Conservation (phyloP, 768 basidiomycete species). For the Lactarius vividus region DNA sequence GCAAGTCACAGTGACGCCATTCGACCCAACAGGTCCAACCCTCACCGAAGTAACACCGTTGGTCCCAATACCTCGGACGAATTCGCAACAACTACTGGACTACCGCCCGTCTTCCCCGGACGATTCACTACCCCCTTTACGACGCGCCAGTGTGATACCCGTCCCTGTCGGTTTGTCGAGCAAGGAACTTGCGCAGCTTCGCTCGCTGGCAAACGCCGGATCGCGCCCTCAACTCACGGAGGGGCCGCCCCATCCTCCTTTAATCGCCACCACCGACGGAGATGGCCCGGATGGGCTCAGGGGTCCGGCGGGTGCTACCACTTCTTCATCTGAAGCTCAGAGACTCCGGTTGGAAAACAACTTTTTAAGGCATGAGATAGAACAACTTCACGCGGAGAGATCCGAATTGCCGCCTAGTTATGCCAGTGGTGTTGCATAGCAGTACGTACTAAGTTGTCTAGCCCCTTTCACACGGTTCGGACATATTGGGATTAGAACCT, state of each 20-base stretch:
- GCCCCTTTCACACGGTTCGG: too few species aligned
- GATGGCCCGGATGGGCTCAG: too few species aligned
- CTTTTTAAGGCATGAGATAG: not conserved
- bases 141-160: not conserved
- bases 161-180: not conserved
- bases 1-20: too few species aligned
- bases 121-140: not conserved
- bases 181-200: not conserved
- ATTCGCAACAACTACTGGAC: not conserved
- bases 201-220: not conserved
- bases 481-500: not conserved
- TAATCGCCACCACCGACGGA: not conserved
- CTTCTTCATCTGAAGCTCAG: not conserved
- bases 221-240: not conserved
- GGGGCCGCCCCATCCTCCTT: not conserved
- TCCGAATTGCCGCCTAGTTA: not conserved
- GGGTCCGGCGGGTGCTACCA: not conserved
- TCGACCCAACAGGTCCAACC: too few species aligned
- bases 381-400: not conserved
- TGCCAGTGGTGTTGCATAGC: not conserved
- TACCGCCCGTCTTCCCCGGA: not conserved
- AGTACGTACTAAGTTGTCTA: too few species aligned
- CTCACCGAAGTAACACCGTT: too few species aligned
- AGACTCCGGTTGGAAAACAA: not conserved
- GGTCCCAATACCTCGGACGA: too few species aligned